phyloP scores from a whole-genome alignment of 2,329 filamentous ascomycete genomes.

The Penicillium olsonii region DNA sequence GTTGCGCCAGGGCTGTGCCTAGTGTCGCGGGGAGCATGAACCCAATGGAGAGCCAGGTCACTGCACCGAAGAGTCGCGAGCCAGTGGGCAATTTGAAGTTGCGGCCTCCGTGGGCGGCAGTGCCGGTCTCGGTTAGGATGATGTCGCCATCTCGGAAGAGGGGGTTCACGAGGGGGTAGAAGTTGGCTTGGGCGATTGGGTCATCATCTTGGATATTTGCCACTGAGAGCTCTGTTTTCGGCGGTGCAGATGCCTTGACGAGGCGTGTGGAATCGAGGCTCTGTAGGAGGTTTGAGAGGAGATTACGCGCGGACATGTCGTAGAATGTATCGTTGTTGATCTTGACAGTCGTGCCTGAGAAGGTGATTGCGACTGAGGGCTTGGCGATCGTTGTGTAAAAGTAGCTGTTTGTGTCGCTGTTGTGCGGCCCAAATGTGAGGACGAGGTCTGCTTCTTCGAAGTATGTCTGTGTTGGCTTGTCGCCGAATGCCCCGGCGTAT shows the following conservation, averaged over 20 bases:
- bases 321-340: conserved; percentile 80
- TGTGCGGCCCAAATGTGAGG: conserved; percentile 36
- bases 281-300: conserved; percentile 70
- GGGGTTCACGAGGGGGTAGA: conserved; percentile 50
- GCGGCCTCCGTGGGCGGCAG: conserved; percentile 56
- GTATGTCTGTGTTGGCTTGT: conserved; percentile 31
- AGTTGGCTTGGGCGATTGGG: conserved; percentile 49
- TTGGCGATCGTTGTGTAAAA: conserved; percentile 80
- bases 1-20: conserved; percentile 56
- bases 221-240: conserved; percentile 16
- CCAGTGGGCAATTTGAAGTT: conserved; percentile 54
- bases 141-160: conserved; percentile 57
- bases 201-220: conserved; percentile 46
- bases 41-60: conserved; percentile 62
- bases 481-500: conserved; percentile 48
- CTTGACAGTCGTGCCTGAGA: conserved; percentile 72
- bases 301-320: conserved; percentile 73
- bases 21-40: conserved; percentile 62
- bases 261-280: conserved; percentile 59
- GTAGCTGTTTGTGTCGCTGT: conserved; percentile 54
- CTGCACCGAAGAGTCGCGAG: conserved; percentile 51
- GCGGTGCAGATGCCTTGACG: conserved; percentile 48
- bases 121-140: conserved; percentile 61
- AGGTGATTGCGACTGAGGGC: conserved; percentile 75
- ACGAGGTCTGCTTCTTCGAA: conserved; percentile 45